Evolutionary conservation across 176 grass and related monocot genomes (phyloP).

Genomic region (Lolium rigidum): DNA sequence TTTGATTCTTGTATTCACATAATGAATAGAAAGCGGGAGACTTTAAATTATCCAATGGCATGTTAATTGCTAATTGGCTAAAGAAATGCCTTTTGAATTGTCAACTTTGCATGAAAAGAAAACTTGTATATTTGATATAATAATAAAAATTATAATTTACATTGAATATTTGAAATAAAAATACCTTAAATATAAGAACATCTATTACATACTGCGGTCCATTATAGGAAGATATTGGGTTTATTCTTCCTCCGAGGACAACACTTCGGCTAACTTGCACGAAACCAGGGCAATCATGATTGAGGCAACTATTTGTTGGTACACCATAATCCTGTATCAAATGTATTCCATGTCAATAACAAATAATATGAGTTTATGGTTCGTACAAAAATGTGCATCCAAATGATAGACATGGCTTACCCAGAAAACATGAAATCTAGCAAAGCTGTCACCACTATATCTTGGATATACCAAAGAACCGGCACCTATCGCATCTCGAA

Average conservation of each 20-base stretch:
- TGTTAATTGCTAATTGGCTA: neutral
- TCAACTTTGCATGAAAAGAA: neutral
- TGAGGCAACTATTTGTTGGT: neutral
- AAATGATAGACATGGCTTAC: neutral
- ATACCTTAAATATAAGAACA: conserved; percentile 36
- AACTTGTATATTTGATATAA: neutral
- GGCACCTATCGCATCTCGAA: neutral
- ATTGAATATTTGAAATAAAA: neutral
- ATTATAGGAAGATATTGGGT: too few relatives aligned
- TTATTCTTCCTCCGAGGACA: too few relatives aligned
- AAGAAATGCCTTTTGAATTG: neutral
- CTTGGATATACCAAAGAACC: conserved; percentile 25
- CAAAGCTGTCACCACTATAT: conserved; percentile 14
- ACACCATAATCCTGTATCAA: neutral
- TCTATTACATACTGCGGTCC: too few relatives aligned
- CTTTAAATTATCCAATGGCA: too few relatives aligned
- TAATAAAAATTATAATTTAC: neutral
- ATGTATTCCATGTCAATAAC: neutral
- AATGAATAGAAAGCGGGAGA: too few relatives aligned
- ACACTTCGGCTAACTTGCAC: too few relatives aligned
- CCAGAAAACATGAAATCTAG: conserved; percentile 24
- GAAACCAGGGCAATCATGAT: conserved; percentile 18
- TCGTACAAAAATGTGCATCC: neutral
- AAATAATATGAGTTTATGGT: neutral
- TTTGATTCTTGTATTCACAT: neutral